phyloP scores from a whole-genome alignment of 2,329 filamentous ascomycete species.

The Ascochyta pisi region DNA sequence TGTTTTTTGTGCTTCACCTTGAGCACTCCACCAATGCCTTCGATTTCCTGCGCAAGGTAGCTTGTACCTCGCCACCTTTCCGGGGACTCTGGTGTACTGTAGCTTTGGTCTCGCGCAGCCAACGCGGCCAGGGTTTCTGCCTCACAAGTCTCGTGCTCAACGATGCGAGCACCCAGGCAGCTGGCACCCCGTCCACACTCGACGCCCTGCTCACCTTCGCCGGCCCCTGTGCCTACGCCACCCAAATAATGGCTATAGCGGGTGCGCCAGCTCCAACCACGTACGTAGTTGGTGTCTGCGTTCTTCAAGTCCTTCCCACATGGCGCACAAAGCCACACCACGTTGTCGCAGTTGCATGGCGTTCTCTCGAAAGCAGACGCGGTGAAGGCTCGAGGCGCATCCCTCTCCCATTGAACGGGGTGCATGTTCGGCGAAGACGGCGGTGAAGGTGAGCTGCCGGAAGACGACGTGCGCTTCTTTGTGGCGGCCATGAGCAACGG shows the following conservation, averaged over 20 bases:
- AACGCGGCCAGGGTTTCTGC: slow-evolving; percentile 69
- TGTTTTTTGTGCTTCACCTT: slow-evolving; percentile 88
- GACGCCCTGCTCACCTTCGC: slow-evolving; percentile 86
- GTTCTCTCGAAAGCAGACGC: slow-evolving; percentile 59
- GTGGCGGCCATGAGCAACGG: slow-evolving; percentile 53
- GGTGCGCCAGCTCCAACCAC: slow-evolving; percentile 88
- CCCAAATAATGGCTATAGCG: slow-evolving; percentile 81
- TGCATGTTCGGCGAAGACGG: slow-evolving; percentile 30
- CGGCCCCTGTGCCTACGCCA: slow-evolving; percentile 84
- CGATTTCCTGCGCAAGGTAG: slow-evolving; percentile 86
- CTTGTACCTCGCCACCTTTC: slow-evolving; percentile 68
- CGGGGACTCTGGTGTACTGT: slow-evolving; percentile 32
- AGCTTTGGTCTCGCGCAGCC: slow-evolving; percentile 37
- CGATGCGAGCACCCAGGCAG: slow-evolving; percentile 78
- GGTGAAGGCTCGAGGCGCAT: slow-evolving; percentile 46
- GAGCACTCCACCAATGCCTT: slow-evolving; percentile 85
- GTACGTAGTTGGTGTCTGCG: slow-evolving; percentile 64
- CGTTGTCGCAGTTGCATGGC: slow-evolving; percentile 65
- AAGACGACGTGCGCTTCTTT: slow-evolving; percentile 29
- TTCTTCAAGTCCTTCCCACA: slow-evolving; percentile 76
- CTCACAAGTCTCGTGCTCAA: slow-evolving; percentile 84
- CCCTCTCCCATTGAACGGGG: slow-evolving; percentile 25
- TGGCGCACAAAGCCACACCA: slow-evolving; percentile 84
- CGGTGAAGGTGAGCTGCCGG: slow-evolving; percentile 28
- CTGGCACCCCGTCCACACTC: slow-evolving; percentile 79